Evolutionary conservation across 2,329 filamentous ascomycete species (phyloP).

Genomic region (Pseudogymnoascus sp.): DNA sequence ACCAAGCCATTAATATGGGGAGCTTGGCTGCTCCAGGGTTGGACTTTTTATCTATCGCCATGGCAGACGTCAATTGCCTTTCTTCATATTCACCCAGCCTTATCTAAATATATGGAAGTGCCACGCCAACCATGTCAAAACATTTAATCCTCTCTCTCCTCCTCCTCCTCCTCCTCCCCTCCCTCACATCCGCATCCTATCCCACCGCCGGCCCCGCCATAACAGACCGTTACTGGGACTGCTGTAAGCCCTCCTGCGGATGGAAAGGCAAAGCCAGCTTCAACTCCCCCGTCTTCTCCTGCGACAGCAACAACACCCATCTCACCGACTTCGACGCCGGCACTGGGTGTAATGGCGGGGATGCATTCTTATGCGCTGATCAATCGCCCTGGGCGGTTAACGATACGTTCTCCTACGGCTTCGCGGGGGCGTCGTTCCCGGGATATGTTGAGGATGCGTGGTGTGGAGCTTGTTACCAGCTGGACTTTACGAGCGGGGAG

Average conservation of each 20-base stretch:
- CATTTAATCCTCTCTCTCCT: neutral
- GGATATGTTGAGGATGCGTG: slow-evolving; percentile 38
- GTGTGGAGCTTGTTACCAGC: slow-evolving; percentile 53
- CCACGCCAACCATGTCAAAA: neutral
- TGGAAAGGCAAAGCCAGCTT: neutral
- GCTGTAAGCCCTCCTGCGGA: neutral
- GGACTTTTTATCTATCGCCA: neutral
- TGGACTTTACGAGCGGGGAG: slow-evolving; percentile 50
- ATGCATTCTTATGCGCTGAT: slow-evolving; percentile 45
- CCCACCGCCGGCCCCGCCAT: neutral
- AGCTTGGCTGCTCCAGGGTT: neutral
- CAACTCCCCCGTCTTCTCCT: neutral
- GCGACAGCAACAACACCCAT: neutral
- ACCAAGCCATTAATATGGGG: neutral
- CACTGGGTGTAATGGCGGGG: slow-evolving; percentile 33
- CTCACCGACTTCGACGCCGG: neutral
- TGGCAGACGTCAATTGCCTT: neutral
- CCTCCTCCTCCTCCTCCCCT: neutral
- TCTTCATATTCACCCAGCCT: neutral
- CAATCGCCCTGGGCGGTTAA: slow-evolving; percentile 46
- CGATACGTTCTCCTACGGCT: slow-evolving; percentile 47
- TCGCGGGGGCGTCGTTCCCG: slow-evolving; percentile 42
- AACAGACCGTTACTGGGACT: neutral
- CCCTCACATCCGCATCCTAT: neutral
- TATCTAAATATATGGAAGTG: neutral